Evolutionary conservation across 257 asterid species (phyloP).

Genomic region (Solanum dulcamara): DNA sequence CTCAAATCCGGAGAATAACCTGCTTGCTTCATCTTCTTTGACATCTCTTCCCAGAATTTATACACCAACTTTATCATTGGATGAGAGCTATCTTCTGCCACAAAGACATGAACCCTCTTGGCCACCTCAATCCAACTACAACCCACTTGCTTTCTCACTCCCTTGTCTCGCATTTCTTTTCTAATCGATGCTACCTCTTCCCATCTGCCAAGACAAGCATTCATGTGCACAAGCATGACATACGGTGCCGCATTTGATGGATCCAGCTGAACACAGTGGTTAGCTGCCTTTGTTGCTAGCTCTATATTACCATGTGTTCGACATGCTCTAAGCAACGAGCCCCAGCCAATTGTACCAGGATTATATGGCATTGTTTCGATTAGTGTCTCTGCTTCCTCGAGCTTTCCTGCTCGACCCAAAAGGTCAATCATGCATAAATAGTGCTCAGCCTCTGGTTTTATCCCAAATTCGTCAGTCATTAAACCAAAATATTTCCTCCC

Average conservation of each 20-base stretch:
- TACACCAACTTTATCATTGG: constrained; percentile 41
- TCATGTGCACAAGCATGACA: constrained; percentile 48
- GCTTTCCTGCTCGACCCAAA: constrained; percentile 61
- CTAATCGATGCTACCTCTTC: constrained; percentile 55
- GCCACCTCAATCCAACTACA: constrained; percentile 69
- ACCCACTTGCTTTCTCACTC: constrained; percentile 49
- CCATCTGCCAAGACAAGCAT: constrained; percentile 40
- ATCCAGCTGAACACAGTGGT: constrained; percentile 45
- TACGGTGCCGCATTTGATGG: constrained; percentile 61
- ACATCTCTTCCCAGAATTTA: constrained; percentile 54
- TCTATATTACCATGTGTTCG: constrained; percentile 42
- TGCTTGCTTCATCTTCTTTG: constrained; percentile 32
- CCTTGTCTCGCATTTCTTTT: constrained; percentile 28
- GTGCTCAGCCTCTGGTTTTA: constrained; percentile 51
- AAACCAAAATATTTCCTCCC: constrained; percentile 39
- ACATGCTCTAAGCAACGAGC: constrained; percentile 55
- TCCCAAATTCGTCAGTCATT: constrained; percentile 43
- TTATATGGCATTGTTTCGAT: constrained; percentile 49
- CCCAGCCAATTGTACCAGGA: constrained; percentile 52
- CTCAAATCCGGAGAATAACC: constrained; percentile 41
- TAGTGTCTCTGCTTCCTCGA: constrained; percentile 46
- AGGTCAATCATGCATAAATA: constrained; percentile 72
- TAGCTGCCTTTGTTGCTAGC: constrained; percentile 62
- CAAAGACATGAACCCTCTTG: constrained; percentile 48
- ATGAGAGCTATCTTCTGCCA: constrained; percentile 58